These are phyloP conservation scores for Lactarius trivialis DNA, from an alignment of 768 basidiomycete species.

Conservation along the genomic window DNA sequence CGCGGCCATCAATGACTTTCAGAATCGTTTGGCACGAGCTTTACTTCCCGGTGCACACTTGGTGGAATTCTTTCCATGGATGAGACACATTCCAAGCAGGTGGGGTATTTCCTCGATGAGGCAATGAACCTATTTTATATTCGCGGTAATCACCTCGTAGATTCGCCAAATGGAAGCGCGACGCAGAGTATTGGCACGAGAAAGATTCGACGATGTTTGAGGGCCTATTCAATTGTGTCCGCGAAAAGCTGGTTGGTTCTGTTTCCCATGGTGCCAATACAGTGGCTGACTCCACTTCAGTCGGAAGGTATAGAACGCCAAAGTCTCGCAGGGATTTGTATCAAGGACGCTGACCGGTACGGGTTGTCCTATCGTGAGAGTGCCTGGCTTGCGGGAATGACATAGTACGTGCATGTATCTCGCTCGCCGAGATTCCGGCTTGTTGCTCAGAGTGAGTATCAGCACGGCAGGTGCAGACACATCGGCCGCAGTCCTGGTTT, in stretches of 20 bases:
- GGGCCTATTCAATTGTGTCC: not conserved
- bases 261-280: no score
- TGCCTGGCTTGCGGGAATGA: not conserved
- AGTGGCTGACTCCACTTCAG: not conserved
- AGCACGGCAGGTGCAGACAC: not conserved
- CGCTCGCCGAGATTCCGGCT: not conserved
- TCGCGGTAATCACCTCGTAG: not conserved
- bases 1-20: no score
- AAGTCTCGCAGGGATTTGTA: not conserved
- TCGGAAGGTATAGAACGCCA: not conserved
- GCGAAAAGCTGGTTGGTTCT: not conserved
- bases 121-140: no score
- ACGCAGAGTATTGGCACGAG: not conserved
- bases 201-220: slow-evolving; percentile 1
- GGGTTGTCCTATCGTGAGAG: not conserved
- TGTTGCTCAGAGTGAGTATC: not conserved
- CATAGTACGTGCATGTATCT: not conserved
- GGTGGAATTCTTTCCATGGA: slow-evolving; percentile 18
- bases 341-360: not conserved
- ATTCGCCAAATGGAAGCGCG: slow-evolving; percentile 12
- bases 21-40: not conserved
- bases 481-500: not conserved
- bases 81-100: slow-evolving; percentile 7
- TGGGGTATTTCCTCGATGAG: no score
- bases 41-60: slow-evolving; percentile 1